A percentile compares a stretch with the other conserved stretches of the same genome.
phyloP scores from a whole-genome alignment of 2,329 filamentous ascomycete species.

The Fusarium succisae region DNA sequence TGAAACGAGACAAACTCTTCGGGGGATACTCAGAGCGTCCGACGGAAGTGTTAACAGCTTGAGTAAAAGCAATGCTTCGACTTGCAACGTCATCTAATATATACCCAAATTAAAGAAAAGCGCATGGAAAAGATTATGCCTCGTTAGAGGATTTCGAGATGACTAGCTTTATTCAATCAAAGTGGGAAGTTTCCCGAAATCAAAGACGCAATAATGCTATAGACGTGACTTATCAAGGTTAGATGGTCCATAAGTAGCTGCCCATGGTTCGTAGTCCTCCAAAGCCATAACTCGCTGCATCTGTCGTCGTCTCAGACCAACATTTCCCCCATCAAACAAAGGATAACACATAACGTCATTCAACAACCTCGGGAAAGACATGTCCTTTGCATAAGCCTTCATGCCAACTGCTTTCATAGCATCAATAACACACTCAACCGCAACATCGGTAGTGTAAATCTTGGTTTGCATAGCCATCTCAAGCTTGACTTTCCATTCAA shows the following conservation, averaged over 20 bases:
- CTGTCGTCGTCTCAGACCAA: not conserved
- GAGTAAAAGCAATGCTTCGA: fast-evolving
- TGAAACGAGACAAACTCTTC: not conserved
- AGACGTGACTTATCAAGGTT: not conserved
- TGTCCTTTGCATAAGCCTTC: not conserved
- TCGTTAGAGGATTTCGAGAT: too few relatives aligned
- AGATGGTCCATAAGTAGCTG: not conserved
- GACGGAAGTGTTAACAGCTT: too few relatives aligned
- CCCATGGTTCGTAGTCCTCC: not conserved
- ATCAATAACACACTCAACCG: not conserved
- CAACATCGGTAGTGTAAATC: conserved; percentile 1
- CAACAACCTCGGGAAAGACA: not conserved
- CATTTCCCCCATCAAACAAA: conserved; percentile 7
- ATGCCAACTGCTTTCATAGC: conserved; percentile 9
- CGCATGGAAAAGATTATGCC: too few relatives aligned
- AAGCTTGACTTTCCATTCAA: not conserved
- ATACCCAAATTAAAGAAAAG: too few relatives aligned
- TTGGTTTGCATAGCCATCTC: conserved; percentile 5
- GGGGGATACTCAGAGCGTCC: too few relatives aligned
- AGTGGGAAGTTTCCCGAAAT: too few relatives aligned
- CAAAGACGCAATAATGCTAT: too few relatives aligned
- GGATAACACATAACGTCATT: conserved; percentile 10
- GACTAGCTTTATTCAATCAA: too few relatives aligned
- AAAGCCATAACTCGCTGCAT: not conserved
- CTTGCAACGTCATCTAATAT: not conserved